Evolutionary conservation across 1,284 basidiomycete genomes (phyloP), one percentile per base, ranked within the genome.

Genomic region (Microstroma glucosiphilum): DNA sequence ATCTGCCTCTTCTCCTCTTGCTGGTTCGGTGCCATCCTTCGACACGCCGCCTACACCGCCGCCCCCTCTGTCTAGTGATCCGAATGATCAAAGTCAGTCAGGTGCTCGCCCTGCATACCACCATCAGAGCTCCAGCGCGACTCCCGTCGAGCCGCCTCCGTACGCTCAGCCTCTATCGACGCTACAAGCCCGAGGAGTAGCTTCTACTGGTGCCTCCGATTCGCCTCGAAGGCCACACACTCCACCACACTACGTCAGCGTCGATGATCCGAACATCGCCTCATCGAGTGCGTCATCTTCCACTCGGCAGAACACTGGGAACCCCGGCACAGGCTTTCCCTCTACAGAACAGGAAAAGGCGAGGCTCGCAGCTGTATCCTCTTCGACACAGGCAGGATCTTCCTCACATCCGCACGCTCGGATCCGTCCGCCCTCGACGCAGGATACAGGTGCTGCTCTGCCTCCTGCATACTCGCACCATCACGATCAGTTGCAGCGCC

Each of bases 301-400:
- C 43, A 21, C 43, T 17, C 21, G 17, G 26, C 15, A 17, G 4
- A 21, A 2, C 9, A 25, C 53, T 6, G 53, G 61, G 41, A 17
- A 30, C 60, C 17, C 61, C 63, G 48, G 59, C 30, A 21, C n/a
- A 7, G 8, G 60, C 64, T 13, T 57, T 59, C 48, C 59, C 63
- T 40, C 41, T 56, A 54, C 19, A 49, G 43, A 37, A 56, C n/a
- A 58, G 51, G 51, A 54, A 25, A 54, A 54, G 25, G 30, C 19
- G 56, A 49, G 21, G 13, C 51, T 54, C 6, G 43, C 43, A 17
- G 43, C 43, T 48, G 43, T 12, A 4, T 48, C 4, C 43, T 48
- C 43, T 6, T 6, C 43, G 43, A 37, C 30, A 37, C 30, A 9
- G 9, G 30, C 30, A 37, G 30, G 30, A 37, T 37, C 30, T 37